Evolutionary conservation across 148 eudicot genomes (phyloP).

Genomic region (Rhododendron ovatum): DNA sequence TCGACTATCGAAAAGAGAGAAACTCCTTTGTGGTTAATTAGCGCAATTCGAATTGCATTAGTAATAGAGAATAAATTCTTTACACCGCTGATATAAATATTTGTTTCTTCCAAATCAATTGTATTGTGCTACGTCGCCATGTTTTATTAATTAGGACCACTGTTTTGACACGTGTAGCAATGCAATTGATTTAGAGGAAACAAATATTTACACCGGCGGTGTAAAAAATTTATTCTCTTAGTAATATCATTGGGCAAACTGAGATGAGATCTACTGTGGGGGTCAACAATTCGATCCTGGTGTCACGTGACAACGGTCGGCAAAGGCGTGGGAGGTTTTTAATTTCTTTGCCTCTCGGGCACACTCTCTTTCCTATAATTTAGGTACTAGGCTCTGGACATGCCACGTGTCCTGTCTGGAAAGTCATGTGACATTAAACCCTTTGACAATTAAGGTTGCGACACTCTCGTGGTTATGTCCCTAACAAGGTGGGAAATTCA

Average conservation of each 20-base stretch:
- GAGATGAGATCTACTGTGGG: not conserved
- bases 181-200: no score
- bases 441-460: slow-evolving; percentile 12
- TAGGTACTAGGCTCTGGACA: not conserved
- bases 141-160: no score
- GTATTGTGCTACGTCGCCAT: no score
- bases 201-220: no score
- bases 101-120: no score
- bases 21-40: not conserved
- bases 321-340: slow-evolving; percentile 14
- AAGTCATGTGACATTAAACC: slow-evolving; percentile 27
- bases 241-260: not conserved
- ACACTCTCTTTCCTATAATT: slow-evolving; percentile 14
- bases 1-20: not conserved
- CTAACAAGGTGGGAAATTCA: slow-evolving; percentile 29
- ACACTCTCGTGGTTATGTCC: slow-evolving; percentile 41
- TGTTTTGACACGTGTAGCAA: no score
- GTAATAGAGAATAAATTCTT: not conserved
- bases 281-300: not conserved
- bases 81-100: no score
- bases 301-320: slow-evolving; percentile 13
- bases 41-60: not conserved
- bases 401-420: slow-evolving; percentile 33
- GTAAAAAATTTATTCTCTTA: not conserved
- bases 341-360: slow-evolving; percentile 14